Percentiles rank a stretch among this genome's conserved stretches.
These are phyloP conservation scores for Saturnispora gosingensis DNA, from an alignment of 805 yeast genomes.

Conservation along the genomic window DNA sequence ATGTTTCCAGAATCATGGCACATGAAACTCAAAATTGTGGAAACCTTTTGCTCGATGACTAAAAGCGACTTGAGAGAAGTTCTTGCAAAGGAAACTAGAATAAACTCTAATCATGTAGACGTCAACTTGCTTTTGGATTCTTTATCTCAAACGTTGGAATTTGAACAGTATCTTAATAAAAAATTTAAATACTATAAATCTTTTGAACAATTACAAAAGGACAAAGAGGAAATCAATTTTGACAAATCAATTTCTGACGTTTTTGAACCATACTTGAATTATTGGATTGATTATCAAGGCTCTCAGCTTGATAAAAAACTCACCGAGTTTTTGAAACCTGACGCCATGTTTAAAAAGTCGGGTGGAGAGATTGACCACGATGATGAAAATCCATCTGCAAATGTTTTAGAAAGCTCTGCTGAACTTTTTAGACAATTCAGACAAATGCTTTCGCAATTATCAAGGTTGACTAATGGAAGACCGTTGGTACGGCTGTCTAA, in stretches of 20 bases:
- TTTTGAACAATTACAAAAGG: slow-evolving; percentile 27
- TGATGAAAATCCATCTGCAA: slow-evolving; percentile 20
- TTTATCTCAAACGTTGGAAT: slow-evolving; percentile 69
- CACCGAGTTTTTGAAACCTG: slow-evolving; percentile 50
- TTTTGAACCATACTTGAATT: slow-evolving; percentile 75
- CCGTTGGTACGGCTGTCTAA: slow-evolving; percentile 42
- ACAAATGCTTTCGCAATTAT: slow-evolving; percentile 59
- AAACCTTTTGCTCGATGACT: slow-evolving; percentile 59
- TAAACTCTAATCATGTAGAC: slow-evolving; percentile 31
- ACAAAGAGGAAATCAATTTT: slow-evolving; percentile 24
- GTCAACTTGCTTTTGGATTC: slow-evolving; percentile 61
- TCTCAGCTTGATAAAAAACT: slow-evolving; percentile 50
- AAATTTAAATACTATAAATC: slow-evolving; percentile 40
- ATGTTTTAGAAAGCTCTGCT: slow-evolving; percentile 78
- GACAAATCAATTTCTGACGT: slow-evolving; percentile 45
- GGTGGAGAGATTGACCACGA: slow-evolving; percentile 16
- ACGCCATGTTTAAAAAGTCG: slow-evolving; percentile 38
- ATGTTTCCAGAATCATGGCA: slow-evolving; percentile 69
- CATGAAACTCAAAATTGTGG: slow-evolving; percentile 51
- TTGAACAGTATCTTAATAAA: slow-evolving; percentile 66
- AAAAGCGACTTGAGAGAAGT: slow-evolving; percentile 53
- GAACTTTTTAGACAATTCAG: slow-evolving; percentile 77
- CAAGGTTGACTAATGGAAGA: slow-evolving; percentile 46
- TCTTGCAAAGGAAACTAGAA: slow-evolving; percentile 32
- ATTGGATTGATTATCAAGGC: slow-evolving; percentile 87